Evolutionary conservation across 2,329 filamentous ascomycete genomes (phyloP).

Genomic region (Fusarium albosuccineum): DNA sequence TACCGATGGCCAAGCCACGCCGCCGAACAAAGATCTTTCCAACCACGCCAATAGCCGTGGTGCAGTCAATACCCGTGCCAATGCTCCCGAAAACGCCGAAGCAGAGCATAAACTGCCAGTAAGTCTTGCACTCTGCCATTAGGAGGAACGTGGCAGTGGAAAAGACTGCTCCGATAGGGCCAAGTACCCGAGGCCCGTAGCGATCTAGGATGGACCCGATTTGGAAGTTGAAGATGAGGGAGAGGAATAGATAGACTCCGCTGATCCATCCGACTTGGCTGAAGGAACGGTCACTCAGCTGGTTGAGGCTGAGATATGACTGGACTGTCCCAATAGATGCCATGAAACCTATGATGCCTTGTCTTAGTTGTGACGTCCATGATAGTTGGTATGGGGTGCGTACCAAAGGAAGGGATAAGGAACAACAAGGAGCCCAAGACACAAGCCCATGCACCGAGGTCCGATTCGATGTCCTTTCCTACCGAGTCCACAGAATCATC

Average conservation of each 20-base stretch:
- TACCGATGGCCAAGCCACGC: conserved; percentile 28
- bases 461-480: conserved; percentile 16
- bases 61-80: conserved; percentile 52
- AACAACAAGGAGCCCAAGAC: conserved; percentile 34
- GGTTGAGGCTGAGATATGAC: conserved; percentile 58
- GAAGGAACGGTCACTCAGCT: conserved; percentile 55
- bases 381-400: background rate
- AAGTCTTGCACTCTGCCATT: conserved; percentile 58
- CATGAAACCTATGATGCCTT: conserved; percentile 54
- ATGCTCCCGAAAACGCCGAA: conserved; percentile 58
- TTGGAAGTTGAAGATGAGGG: conserved; percentile 59
- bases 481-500: background rate
- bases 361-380: background rate
- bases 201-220: conserved; percentile 61
- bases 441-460: conserved; percentile 25
- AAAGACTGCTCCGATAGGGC: conserved; percentile 50
- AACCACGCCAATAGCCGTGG: conserved; percentile 48
- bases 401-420: conserved; percentile 21
- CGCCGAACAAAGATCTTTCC: conserved; percentile 41
- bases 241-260: conserved; percentile 58
- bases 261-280: conserved; percentile 62
- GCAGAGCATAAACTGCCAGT: conserved; percentile 62
- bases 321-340: conserved; percentile 60
- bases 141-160: conserved; percentile 57
- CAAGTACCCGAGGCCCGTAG: conserved; percentile 57